Conservation (phyloP, 2,329 filamentous ascomycete genomes). For the Pseudocercospora fuligena region DNA sequence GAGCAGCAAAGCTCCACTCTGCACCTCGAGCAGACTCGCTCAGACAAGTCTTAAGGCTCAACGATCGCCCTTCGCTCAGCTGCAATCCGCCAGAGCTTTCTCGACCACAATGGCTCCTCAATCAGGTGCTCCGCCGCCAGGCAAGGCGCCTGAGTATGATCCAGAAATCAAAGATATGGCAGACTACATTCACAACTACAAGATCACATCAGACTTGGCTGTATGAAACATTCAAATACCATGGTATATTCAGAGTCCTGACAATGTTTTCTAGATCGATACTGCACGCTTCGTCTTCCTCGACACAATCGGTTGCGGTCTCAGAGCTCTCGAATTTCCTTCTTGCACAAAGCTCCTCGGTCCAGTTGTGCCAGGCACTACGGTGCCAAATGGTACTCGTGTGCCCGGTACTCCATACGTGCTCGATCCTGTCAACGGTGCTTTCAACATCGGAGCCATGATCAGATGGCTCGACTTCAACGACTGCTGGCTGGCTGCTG, state of each 20-base stretch:
- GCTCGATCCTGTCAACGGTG: constrained; percentile 91
- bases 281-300: constrained; percentile 96
- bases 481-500: constrained; percentile 98
- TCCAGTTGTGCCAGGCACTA: constrained; percentile 85
- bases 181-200: constrained; percentile 89
- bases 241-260: constrained; percentile 12
- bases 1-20: constrained; percentile 38
- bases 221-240: constrained; percentile 61
- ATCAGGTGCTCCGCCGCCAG: constrained; percentile 38
- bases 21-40: constrained; percentile 31
- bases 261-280: constrained; percentile 68
- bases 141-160: constrained; percentile 64
- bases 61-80: constrained; percentile 19
- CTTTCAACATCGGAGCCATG: constrained; percentile 99
- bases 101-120: constrained; percentile 40
- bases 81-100: constrained; percentile 36
- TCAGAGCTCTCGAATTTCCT: constrained; percentile 93
- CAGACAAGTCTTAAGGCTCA: constrained; percentile 27
- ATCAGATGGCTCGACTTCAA: constrained; percentile 99
- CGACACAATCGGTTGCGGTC: constrained; percentile 94
- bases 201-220: constrained; percentile 88
- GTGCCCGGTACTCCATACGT: constrained; percentile 92
- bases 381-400: constrained; percentile 88
- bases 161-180: constrained; percentile 95
- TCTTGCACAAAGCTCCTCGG: constrained; percentile 95